Evolutionary conservation across 768 basidiomycete genomes (phyloP).

Genomic region (Mrakia frigida): DNA sequence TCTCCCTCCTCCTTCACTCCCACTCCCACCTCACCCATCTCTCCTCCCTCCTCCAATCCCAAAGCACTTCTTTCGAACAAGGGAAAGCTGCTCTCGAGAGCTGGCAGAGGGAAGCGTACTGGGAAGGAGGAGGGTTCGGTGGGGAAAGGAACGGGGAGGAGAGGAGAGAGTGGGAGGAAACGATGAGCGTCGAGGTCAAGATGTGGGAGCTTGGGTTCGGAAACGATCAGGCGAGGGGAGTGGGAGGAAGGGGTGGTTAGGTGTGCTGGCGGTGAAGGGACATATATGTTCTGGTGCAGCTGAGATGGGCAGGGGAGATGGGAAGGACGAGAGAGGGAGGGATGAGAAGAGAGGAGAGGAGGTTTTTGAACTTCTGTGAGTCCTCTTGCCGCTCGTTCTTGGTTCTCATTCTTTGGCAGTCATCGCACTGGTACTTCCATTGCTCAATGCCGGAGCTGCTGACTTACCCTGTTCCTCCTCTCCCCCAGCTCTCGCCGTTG

Average conservation of each 20-base stretch:
- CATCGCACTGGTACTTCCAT: no score
- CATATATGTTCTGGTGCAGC: no score
- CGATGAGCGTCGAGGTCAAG: slow-evolving; percentile 24
- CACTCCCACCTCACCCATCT: background rate
- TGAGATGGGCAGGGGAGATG: no score
- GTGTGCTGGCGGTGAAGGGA: no score
- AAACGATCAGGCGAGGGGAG: background rate
- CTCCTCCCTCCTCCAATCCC: background rate
- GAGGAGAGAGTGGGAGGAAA: slow-evolving; percentile 25
- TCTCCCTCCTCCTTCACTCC: slow-evolving; percentile 22
- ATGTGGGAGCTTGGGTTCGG: slow-evolving; percentile 16
- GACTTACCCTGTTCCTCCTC: no score
- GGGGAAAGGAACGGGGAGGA: background rate
- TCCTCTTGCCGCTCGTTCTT: no score
- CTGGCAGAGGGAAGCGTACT: slow-evolving; percentile 24
- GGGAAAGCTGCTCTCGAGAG: slow-evolving; percentile 10
- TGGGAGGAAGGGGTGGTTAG: background rate
- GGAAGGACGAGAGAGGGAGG: no score
- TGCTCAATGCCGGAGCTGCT: no score
- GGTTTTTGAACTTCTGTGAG: no score
- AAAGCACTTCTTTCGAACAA: background rate
- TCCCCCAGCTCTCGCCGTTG: no score
- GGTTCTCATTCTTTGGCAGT: no score
- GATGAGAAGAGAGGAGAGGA: no score
- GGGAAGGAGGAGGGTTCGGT: slow-evolving; percentile 13